Evolutionary conservation across 345 rosid genomes (phyloP).

Genomic region (Jatropha curcas): DNA sequence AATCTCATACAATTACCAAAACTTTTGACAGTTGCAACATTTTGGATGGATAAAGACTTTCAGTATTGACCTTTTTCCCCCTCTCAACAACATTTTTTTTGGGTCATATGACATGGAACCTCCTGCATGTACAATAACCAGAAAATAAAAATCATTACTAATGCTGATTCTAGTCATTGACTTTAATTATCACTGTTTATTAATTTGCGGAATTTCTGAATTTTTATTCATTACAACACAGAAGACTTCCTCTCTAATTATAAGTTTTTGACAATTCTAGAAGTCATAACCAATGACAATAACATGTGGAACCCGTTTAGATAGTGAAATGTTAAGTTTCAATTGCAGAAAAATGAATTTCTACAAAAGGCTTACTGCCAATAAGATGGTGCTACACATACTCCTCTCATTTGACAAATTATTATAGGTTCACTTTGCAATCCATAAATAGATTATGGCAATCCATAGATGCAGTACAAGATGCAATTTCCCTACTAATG

Average conservation of each 20-base stretch:
- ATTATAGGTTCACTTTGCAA: background rate
- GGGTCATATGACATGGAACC: background rate
- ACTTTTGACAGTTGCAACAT: background rate
- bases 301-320: background rate
- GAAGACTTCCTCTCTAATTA: background rate
- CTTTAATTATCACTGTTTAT: background rate
- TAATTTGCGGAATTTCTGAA: background rate
- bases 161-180: background rate
- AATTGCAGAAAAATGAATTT: background rate
- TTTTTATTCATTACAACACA: background rate
- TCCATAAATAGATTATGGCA: too few species aligned
- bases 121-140: background rate
- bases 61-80: background rate
- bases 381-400: background rate
- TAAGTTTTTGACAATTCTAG: background rate
- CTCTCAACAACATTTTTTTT: background rate
- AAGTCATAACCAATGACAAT: background rate
- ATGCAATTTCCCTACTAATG: background rate
- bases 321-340: background rate
- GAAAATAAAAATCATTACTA: background rate
- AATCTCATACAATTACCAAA: background rate
- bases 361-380: background rate
- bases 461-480: background rate
- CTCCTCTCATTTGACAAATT: background rate
- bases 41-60: background rate